Conservation (phyloP, 2,329 filamentous ascomycete species). For the Microcera coccophila region DNA sequence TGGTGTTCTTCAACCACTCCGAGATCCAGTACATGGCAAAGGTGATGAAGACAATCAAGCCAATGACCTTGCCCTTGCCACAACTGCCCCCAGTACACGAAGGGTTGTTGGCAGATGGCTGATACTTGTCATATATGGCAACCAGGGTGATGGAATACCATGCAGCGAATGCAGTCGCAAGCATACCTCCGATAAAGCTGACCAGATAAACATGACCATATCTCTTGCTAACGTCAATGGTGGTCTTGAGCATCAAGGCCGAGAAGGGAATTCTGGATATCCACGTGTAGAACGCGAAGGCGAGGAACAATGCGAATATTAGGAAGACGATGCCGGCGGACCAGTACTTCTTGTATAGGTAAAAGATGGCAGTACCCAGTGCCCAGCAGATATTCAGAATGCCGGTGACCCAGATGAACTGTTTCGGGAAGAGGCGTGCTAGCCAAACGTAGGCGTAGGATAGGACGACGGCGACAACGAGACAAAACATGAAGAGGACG, state of each 20-base stretch:
- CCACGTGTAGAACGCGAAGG: slow-evolving; percentile 85
- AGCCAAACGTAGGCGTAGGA: slow-evolving; percentile 74
- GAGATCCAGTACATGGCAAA: slow-evolving; percentile 94
- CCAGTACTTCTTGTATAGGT: slow-evolving; percentile 72
- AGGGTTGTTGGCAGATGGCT: slow-evolving; percentile 56
- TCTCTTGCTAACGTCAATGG: slow-evolving; percentile 77
- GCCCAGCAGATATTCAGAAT: slow-evolving; percentile 83
- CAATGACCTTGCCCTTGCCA: slow-evolving; percentile 72
- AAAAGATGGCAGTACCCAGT: slow-evolving; percentile 82
- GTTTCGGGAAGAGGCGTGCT: slow-evolving; percentile 75
- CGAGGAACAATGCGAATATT: slow-evolving; percentile 68
- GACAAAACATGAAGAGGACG: slow-evolving; percentile 75
- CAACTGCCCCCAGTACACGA: slow-evolving; percentile 60
- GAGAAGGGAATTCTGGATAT: slow-evolving; percentile 87
- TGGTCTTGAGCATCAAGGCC: slow-evolving; percentile 81
- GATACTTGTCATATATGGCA: slow-evolving; percentile 78
- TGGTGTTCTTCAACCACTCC: slow-evolving; percentile 90
- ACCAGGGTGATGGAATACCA: slow-evolving; percentile 88
- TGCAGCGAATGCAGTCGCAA: slow-evolving; percentile 71
- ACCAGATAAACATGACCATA: slow-evolving; percentile 85
- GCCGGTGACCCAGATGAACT: slow-evolving; percentile 89
- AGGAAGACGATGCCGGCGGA: slow-evolving; percentile 85
- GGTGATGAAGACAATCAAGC: slow-evolving; percentile 78
- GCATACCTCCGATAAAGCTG: slow-evolving; percentile 75
- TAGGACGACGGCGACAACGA: slow-evolving; percentile 69